Base-by-base conservation (phyloP, 2,329 filamentous ascomycete genomes). In the Penicillium sp. region DNA sequence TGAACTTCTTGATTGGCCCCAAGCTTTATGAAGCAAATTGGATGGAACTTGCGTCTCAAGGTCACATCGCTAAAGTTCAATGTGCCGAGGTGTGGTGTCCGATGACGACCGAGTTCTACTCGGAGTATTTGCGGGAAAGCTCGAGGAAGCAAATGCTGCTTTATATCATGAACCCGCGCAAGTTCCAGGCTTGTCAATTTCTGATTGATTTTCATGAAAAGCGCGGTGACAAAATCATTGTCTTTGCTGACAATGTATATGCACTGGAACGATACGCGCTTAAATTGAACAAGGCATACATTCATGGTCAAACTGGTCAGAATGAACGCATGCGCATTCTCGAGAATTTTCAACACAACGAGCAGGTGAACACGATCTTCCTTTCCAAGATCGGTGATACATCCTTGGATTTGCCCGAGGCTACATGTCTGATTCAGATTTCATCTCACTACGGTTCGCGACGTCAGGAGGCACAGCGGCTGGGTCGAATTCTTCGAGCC, bases 1-100 rank as follows among this genome's bases (percentile, higher is more conserved):
- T 98, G 30, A 98, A 98, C 63, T 98, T 96, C 60, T 69, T 98
- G 41, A 96, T 98, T 55, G 92, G 92, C 0, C 92, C 92, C 0
- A 98, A 98, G 64, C 73, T 98, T 0, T 98, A 95, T 60, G 92
- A 98, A 65, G 92, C 92, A 17, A 98, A 98, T 62, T 98, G 92
- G 92, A 95, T 96, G 81, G 92, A 98, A 63, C 76, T 98, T 27
- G 92, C 90, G 1, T 86, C 95, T 56, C 88, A 95, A 65, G 92
- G 92, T 0, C 89, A 95, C 59, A 98, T 98, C 61, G 92, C 92
- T 23, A 84, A 87, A 51, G 92, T 98, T 2, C 92, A 98, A 64
- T 98, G 92, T 63, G 92, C 92, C 10, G 92, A 98, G 65, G 92
- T 98, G 5, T 98, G 92, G 92, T 98, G 92, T 59, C 88, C 90